Percentiles rank a stretch among this genome's conserved stretches.
Conservation (phyloP, 257 asterid species). For the Nicotiana tabacum region DNA sequence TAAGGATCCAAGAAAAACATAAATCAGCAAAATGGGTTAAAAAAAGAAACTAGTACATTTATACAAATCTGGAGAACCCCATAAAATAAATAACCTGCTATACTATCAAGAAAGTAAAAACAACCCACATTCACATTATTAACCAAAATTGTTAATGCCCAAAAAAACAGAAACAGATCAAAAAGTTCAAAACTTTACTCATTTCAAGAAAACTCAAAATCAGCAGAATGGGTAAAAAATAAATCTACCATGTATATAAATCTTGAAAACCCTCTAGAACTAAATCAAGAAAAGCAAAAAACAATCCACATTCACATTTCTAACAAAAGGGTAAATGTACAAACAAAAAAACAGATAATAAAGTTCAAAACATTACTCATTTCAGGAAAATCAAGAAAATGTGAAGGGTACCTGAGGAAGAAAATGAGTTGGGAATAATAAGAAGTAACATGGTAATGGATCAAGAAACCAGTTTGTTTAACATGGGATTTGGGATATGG, state of each 20-base stretch:
- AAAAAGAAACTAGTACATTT: no score
- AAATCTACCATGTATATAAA: background rate
- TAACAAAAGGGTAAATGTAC: background rate
- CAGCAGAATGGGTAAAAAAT: background rate
- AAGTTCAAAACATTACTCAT: background rate
- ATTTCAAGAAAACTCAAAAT: background rate
- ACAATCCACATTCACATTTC: background rate
- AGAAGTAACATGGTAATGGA: background rate
- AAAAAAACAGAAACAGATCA: background rate
- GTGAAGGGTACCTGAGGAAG: constrained; percentile 1
- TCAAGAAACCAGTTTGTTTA: background rate
- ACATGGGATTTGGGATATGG: background rate
- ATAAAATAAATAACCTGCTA: no score
- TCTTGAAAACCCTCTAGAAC: background rate
- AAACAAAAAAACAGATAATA: background rate
- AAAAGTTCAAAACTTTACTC: background rate
- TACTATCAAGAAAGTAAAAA: background rate
- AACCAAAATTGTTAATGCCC: no score
- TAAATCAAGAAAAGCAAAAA: background rate
- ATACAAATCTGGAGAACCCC: background rate
- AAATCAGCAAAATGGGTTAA: background rate
- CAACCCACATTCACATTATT: background rate
- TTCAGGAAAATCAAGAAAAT: background rate
- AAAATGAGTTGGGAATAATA: background rate
- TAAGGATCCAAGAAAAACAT: background rate